phyloP scores from a whole-genome alignment of 345 rosid species.

The Hevea brasiliensis region DNA sequence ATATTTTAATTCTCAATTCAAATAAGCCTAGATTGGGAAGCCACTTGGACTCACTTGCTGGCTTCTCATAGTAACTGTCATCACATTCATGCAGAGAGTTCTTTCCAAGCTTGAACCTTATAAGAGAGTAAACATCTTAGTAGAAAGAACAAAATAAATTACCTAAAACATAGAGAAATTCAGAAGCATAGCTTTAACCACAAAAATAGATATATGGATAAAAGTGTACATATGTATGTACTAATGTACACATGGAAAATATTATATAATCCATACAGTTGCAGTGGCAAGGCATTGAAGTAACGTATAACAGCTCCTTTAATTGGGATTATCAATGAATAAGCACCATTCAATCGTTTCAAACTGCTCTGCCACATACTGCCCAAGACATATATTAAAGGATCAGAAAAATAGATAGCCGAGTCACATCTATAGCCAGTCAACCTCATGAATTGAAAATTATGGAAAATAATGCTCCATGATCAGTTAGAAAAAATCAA shows the following conservation, averaged over 20 bases:
- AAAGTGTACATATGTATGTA: not conserved
- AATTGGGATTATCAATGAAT: conserved; percentile 33
- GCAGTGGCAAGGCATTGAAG: conserved; percentile 34
- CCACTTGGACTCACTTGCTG: conserved; percentile 37
- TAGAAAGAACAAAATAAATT: conserved; percentile 13
- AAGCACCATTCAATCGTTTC: conserved; percentile 36
- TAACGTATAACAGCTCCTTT: conserved; percentile 42
- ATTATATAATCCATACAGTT: conserved; percentile 22
- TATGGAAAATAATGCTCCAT: not conserved
- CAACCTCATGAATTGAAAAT: not conserved
- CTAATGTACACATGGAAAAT: not conserved
- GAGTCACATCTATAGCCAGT: not conserved
- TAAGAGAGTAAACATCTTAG: conserved; percentile 26
- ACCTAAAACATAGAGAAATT: not conserved
- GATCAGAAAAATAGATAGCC: conserved; percentile 14
- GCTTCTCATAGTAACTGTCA: conserved; percentile 19
- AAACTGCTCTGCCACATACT: conserved; percentile 57
- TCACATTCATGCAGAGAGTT: conserved; percentile 10
- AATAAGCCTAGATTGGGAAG: not conserved
- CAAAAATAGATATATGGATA: not conserved
- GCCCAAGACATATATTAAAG: conserved; percentile 16
- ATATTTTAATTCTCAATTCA: not conserved
- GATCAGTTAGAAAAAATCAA: not conserved
- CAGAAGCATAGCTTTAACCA: not conserved
- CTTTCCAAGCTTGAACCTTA: conserved; percentile 44